Percentiles rank a stretch among this genome's conserved stretches.
Conservation (phyloP, 129 eudicot species). For the Centrapalus pauciflorus region DNA sequence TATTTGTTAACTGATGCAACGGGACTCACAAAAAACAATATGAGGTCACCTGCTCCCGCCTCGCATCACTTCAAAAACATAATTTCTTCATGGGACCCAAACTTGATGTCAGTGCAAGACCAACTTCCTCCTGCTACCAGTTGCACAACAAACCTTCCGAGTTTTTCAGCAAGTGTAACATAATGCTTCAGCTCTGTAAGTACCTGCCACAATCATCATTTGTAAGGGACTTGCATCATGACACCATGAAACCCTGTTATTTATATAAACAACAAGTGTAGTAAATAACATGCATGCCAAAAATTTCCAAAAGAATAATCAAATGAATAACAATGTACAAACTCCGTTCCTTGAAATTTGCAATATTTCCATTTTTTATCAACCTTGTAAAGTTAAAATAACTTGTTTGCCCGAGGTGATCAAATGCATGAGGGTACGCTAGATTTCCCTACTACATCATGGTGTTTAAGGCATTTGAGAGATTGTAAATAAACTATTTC, state of each 20-base stretch:
- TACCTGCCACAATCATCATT: slow-evolving; percentile 38
- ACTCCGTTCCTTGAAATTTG: no score
- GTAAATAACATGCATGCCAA: no score
- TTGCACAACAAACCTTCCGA: slow-evolving; percentile 84
- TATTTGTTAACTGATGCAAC: slow-evolving; percentile 69
- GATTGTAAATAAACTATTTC: neutral
- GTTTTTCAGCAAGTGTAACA: slow-evolving; percentile 79
- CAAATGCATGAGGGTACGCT: no score
- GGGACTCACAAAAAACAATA: slow-evolving; percentile 84
- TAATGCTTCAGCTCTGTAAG: slow-evolving; percentile 74
- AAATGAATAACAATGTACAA: neutral
- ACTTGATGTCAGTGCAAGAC: slow-evolving; percentile 70
- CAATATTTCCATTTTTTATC: neutral
- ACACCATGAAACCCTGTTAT: no score
- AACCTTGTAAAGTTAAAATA: neutral
- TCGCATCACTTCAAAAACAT: slow-evolving; percentile 44
- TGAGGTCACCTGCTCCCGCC: slow-evolving; percentile 79
- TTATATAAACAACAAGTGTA: no score
- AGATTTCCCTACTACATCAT: neutral
- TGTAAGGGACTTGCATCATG: no score
- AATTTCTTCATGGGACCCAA: slow-evolving; percentile 47
- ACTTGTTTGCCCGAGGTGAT: neutral
- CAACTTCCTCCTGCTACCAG: slow-evolving; percentile 93
- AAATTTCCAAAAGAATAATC: no score
- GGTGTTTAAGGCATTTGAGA: neutral